A percentile compares a stretch with the other conserved stretches of the same genome.
Evolutionary conservation across 2,329 filamentous ascomycete species (phyloP).

Genomic region (Huntiella abstrusa): DNA sequence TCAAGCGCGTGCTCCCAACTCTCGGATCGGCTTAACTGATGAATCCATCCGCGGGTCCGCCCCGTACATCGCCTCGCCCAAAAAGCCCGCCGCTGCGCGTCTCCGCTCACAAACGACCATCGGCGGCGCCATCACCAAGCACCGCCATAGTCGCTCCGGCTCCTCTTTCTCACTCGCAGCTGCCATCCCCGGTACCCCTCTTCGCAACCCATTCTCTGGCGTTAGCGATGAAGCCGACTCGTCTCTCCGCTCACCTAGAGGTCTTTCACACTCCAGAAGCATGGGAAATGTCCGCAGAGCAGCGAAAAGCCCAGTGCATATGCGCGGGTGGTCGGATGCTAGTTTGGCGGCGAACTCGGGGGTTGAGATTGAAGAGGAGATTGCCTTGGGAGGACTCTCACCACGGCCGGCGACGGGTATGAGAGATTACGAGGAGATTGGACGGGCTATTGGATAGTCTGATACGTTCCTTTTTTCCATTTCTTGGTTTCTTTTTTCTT

Average conservation of each 20-base stretch:
- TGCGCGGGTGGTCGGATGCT: conserved; percentile 25
- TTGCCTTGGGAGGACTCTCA: conserved; percentile 26
- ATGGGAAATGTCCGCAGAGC: conserved; percentile 7
- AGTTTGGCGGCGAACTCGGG: conserved; percentile 22
- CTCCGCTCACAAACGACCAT: conserved; percentile 23
- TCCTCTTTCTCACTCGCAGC: conserved; percentile 28
- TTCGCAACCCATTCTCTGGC: neutral
- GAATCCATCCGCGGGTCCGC: conserved; percentile 40
- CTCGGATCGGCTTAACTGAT: conserved; percentile 43
- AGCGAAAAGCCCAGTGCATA: conserved; percentile 14
- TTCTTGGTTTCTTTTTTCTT: neutral
- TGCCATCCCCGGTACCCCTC: conserved; percentile 18
- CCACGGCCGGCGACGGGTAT: conserved; percentile 23
- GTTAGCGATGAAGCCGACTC: neutral
- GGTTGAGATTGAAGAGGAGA: conserved; percentile 25
- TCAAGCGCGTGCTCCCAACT: conserved; percentile 40
- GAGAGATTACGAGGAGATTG: conserved; percentile 28
- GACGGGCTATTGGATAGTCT: conserved; percentile 24
- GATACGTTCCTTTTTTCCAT: neutral
- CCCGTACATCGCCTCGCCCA: conserved; percentile 35
- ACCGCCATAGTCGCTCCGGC: conserved; percentile 19
- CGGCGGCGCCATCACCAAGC: conserved; percentile 9
- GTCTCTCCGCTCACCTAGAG: neutral
- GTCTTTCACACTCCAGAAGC: conserved; percentile 3
- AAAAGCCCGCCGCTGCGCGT: conserved; percentile 30